Base-by-base conservation (phyloP, 2,329 filamentous ascomycete genomes). In the Hypoxylon sp. region DNA sequence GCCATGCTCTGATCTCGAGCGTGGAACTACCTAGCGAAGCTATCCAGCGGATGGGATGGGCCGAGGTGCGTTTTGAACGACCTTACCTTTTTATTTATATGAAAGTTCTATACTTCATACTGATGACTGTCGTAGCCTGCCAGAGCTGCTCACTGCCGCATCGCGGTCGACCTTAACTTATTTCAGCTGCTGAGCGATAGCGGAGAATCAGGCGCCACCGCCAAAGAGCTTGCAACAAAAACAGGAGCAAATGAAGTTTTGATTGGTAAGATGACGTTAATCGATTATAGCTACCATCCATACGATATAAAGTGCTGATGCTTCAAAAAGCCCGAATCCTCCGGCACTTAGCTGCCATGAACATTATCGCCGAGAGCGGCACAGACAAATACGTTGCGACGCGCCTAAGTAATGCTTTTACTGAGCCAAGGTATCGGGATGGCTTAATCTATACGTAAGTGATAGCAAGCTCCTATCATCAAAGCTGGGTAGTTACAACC, bases 311-410 rank as follows among this genome's bases (percentile, higher is more conserved):
- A 7, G 16, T 32, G 22, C 36, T 67, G 18, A 64, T 30, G 3
- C 8, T n/a, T 14, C 1, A 1, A 73, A 51, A 74, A 69, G 69
- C 22, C 3, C 75, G 79, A 12, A 73, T 77, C 5, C 68, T 76
- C n/a, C 76, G 75, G 52, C 79, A 80, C 48, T 73, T 80, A 1
- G 74, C 76, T 4, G 76, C 78, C 1, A 81, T 79, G 75, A 74
- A 80, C 46, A 46, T 80, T 2, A 60, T 80, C 26, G 68, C 68
- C 8, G 74, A 74, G 51, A 63, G 22, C 12, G 66, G 70, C 8
- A 69, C 71, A 8, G 67, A 72, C 32, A 72, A 50, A 1, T 79
- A 78, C 55, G 57, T 67, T 14, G 70, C 70, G 9, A 78, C 78
- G 0, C 49, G 54, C 0, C 56, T 80, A 4, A 78, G 76, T 53